Evolutionary conservation across 257 asterid species (phyloP).

Genomic region (Penstemon newberryi): DNA sequence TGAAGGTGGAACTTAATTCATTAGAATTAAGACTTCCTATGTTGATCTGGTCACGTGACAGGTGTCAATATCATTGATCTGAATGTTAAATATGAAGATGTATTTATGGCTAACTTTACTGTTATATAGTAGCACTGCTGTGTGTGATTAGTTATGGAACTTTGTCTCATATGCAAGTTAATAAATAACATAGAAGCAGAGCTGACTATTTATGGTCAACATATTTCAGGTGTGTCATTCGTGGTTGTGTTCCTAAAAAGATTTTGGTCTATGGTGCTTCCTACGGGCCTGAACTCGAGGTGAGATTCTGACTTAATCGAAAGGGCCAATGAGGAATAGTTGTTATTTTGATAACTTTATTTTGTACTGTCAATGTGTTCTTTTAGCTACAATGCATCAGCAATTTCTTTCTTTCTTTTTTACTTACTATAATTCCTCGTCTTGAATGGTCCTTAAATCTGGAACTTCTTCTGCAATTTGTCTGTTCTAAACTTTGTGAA

Average conservation of each 20-base stretch:
- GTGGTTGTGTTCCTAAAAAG: slow-evolving; percentile 99
- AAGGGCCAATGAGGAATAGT: slow-evolving; percentile 1
- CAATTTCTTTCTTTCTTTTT: slow-evolving; percentile 4
- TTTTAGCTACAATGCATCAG: slow-evolving; percentile 6
- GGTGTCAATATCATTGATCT: background rate
- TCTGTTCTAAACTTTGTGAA: background rate
- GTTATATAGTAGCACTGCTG: background rate
- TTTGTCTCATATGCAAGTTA: background rate
- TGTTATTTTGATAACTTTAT: too few species aligned
- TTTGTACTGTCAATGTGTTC: background rate
- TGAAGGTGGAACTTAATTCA: background rate
- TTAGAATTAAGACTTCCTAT: too few species aligned
- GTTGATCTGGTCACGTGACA: background rate
- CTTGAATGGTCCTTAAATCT: background rate
- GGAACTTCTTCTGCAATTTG: slow-evolving; percentile 7
- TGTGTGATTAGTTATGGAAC: background rate
- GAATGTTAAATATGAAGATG: slow-evolving; percentile 4
- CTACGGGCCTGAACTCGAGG: slow-evolving; percentile 97
- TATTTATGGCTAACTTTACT: background rate
- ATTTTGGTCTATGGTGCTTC: slow-evolving; percentile 96
- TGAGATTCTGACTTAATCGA: slow-evolving; percentile 30
- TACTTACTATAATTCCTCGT: background rate
- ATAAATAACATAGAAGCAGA: slow-evolving; percentile 4
- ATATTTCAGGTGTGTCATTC: slow-evolving; percentile 85
- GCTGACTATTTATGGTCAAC: slow-evolving; percentile 21